Base-by-base conservation (phyloP, 768 basidiomycete species). In the Pulveroboletus sp. region DNA sequence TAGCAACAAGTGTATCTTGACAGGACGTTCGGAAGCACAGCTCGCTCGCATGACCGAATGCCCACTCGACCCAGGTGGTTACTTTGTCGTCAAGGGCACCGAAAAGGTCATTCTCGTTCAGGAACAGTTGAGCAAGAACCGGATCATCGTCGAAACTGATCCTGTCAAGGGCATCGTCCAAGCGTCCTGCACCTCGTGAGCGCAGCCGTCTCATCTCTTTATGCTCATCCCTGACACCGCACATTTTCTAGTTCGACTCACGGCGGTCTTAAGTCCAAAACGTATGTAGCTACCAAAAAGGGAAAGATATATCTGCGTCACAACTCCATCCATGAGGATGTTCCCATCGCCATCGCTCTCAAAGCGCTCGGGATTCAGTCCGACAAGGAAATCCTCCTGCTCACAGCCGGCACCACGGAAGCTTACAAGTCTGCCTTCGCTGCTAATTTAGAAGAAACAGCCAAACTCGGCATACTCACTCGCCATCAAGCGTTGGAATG, bases 91-190 rank as follows among this genome's bases (percentile, higher is more conserved):
- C 44, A 97, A 94, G 70, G 95, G 95, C 31, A 99, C 95, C 36
- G 95, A 99, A 71, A 99, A 98, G 72, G 96, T 99, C 60, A 99
- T 99, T 58, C 76, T 99, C 54, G 95, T 99, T 7, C 96, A 99
- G 68, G 96, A 98, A 66, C 96, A 99, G 71, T 71, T 98, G 63
- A 94, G 91, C 77, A 98, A 98, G 77, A 98, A 99, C 68, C 82
- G 96, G 35, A 99, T 99, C 64, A 97, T 99, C 57, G 96, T 99
- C 53, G 96, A 98, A 73, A 89, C 86, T 6, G 96, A 98, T 68
- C 71, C 78, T 19, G 83, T 83, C 35, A 97, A 98, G 69, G 90
- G 89, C 6, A 73, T 86, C 32, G 93, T 96, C 0, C 92, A 92
- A 65, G 93, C 95, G 3, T 93, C 92, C 5, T 96, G 94, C 70